Evolutionary conservation across 2,329 filamentous ascomycete genomes (phyloP).

Genomic region (Nigrospora osmanthi): DNA sequence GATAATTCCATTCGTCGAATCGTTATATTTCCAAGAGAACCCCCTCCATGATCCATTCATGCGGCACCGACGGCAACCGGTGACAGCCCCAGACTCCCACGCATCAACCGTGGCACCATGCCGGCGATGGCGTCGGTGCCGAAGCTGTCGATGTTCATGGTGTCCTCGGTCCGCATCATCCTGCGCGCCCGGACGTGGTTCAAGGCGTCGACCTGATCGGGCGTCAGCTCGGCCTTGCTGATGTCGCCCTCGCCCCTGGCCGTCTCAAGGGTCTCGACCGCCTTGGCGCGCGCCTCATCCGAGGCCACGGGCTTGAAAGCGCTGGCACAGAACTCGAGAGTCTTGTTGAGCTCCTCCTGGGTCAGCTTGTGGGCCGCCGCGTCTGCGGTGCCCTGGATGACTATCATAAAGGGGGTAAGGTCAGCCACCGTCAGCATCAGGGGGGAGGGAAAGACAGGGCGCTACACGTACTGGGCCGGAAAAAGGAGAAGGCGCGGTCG

Average conservation of each 20-base stretch:
- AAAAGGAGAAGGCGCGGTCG: conserved; percentile 31
- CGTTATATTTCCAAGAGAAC: no score
- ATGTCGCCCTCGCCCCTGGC: conserved; percentile 6
- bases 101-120: background rate
- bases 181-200: background rate
- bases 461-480: conserved; percentile 27
- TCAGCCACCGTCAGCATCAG: no score
- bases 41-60: no score
- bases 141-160: background rate
- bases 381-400: conserved; percentile 29
- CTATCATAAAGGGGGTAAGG: conserved; percentile 9
- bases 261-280: conserved; percentile 5
- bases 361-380: conserved; percentile 16
- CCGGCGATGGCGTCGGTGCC: background rate
- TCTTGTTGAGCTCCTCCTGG: conserved; percentile 20
- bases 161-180: background rate
- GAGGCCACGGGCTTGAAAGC: conserved; percentile 15
- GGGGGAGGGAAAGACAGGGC: background rate
- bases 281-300: background rate
- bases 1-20: no score
- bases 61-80: no score
- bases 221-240: conserved; percentile 10
- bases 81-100: background rate
- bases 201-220: background rate
- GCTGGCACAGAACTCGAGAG: conserved; percentile 22